Conservation (phyloP, 2,329 filamentous ascomycete species). For the Didymella glomerata region DNA sequence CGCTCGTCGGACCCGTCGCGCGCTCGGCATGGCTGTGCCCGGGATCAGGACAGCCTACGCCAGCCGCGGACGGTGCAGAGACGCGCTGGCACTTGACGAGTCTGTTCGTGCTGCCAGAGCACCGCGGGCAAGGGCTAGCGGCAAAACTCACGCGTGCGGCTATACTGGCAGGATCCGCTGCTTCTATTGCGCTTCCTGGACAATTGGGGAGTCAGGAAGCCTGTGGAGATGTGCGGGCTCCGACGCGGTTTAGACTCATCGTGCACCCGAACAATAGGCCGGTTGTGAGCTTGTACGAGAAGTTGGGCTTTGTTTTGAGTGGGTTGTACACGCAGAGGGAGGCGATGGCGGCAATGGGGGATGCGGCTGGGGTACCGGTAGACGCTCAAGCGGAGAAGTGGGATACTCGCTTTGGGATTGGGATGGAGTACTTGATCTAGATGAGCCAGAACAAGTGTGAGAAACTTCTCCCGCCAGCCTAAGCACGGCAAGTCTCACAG, state of each 20-base stretch:
- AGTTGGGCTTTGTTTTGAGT: conserved; percentile 4
- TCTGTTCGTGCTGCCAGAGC: conserved; percentile 9
- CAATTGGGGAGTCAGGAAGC: not conserved
- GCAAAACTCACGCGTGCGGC: conserved; percentile 4
- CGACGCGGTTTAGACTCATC: conserved; percentile 7
- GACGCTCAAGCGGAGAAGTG: not conserved
- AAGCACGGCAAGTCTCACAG: too few relatives aligned
- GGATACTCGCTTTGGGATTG: conserved; percentile 1
- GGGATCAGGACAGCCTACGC: not conserved
- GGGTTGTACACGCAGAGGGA: conserved; percentile 7
- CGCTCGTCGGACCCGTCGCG: conserved; percentile 6
- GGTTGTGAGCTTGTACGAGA: conserved; percentile 4
- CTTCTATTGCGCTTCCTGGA: not conserved
- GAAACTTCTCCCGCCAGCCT: too few relatives aligned
- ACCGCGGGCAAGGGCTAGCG: not conserved
- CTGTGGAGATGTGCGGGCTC: not conserved
- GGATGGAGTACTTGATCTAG: conserved; percentile 1
- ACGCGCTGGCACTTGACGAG: conserved; percentile 7
- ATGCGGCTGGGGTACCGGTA: not conserved
- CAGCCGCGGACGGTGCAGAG: not conserved
- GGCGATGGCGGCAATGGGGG: conserved; percentile 7
- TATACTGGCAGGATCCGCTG: not conserved
- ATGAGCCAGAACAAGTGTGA: too few relatives aligned
- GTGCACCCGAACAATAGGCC: conserved; percentile 4
- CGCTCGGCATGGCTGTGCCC: not conserved